Percentiles rank a stretch among this genome's conserved stretches.
Conservation (phyloP, 805 yeast genomes). For the Hanseniaspora lindneri region DNA sequence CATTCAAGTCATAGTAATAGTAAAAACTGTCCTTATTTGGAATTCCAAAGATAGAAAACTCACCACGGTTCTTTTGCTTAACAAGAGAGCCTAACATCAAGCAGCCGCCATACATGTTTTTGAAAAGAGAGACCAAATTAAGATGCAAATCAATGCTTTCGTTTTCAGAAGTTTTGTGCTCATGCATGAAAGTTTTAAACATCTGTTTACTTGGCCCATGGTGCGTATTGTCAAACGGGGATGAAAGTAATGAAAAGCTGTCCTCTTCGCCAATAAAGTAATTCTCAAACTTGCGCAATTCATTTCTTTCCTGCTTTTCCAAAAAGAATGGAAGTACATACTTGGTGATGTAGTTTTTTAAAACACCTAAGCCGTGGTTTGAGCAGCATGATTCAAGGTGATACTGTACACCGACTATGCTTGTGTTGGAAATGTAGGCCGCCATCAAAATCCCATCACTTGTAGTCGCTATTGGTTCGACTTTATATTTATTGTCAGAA, state of each 20-base stretch:
- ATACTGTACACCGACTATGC: conserved; percentile 89
- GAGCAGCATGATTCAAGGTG: conserved; percentile 96
- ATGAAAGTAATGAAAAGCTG: not conserved
- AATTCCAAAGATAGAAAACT: conserved; percentile 14
- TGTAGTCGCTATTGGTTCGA: conserved; percentile 47
- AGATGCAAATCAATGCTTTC: conserved; percentile 1
- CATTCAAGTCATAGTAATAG: conserved; percentile 1
- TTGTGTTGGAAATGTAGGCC: conserved; percentile 44
- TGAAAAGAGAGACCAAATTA: not conserved
- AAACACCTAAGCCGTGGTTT: conserved; percentile 44
- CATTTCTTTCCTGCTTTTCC: too few species aligned
- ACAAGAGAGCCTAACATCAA: conserved; percentile 10
- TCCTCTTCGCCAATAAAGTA: not conserved
- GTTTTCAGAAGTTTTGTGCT: not conserved
- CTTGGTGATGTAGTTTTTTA: conserved; percentile 42
- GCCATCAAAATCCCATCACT: conserved; percentile 60
- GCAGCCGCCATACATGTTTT: not conserved
- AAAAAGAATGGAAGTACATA: conserved; percentile 2
- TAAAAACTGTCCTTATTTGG: conserved; percentile 1
- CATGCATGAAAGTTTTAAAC: too few species aligned
- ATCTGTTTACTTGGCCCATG: too few species aligned
- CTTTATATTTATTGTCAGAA: conserved; percentile 18
- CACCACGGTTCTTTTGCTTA: conserved; percentile 14
- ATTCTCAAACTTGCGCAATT: too few species aligned
- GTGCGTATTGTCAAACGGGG: too few species aligned